Evolutionary conservation across 495 filamentous ascomycete species (phyloP), one percentile per base, ranked within the genome.

Genomic region (Talaromyces adpressus): DNA sequence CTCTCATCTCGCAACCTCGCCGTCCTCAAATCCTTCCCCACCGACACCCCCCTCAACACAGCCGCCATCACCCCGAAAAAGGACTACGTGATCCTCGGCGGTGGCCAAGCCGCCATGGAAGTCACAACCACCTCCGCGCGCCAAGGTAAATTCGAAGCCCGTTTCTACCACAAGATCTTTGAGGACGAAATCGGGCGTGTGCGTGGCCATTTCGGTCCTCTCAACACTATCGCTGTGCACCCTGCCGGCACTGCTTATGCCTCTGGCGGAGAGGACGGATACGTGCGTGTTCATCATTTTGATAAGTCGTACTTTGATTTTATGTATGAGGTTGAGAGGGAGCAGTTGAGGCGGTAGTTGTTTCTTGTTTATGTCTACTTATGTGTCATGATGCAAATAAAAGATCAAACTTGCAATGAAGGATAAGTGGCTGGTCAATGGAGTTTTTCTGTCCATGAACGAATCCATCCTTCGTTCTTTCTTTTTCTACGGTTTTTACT

Each of bases 81-180:
- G 79, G 92, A 97, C 70, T 98, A 90, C 70, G 92, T 98, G 51
- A 94, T 98, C 71, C 88, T 98, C 22, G 94, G 94, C 65, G 94
- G 94, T 82, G 94, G 94, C 64, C 94, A 98, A 78, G 94, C 93
- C 62, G 94, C 94, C 69, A 97, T 97, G 91, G 94, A 97, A 76
- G 94, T 98, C 74, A 98, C 94, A n/a, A 95, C 90, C 18, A 98
- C 94, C 47, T 88, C 87, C 29, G 86, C 91, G 11, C 85, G 94
- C 57, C 94, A 98, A 77, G 94, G 94, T 75, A 97, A 97, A 78
- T 98, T 98, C 82, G 94, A 98, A 75, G 95, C 94, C 25, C 85
- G 94, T 59, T 97, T 98, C 83, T 98, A 96, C 82, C 94, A 98
- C 85, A 96, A 93, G 82, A 86, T 98, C 70, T 97, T 98, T 75